Evolutionary conservation across 495 filamentous ascomycete species (phyloP).

Genomic region (Penicillium flavigenum): DNA sequence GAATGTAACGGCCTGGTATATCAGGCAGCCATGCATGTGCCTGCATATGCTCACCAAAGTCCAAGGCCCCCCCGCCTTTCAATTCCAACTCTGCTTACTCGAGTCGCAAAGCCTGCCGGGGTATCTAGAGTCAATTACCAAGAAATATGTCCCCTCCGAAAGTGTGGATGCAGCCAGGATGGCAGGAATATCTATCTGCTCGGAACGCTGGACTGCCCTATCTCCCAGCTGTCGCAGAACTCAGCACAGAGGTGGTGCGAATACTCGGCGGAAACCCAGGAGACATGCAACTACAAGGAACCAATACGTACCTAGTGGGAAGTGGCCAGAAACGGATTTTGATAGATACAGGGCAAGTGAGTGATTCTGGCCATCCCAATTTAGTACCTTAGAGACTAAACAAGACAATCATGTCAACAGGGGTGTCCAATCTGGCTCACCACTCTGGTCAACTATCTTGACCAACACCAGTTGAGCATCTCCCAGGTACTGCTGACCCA

Average conservation of each 20-base stretch:
- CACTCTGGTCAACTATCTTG: conserved; percentile 23
- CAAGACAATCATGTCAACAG: not conserved
- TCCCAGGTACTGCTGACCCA: conserved; percentile 68
- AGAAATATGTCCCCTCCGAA: not conserved
- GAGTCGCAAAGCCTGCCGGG: not conserved
- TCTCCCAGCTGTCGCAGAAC: conserved; percentile 37
- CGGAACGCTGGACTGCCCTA: conserved; percentile 34
- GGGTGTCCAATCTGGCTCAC: conserved; percentile 40
- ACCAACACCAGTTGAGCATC: conserved; percentile 46
- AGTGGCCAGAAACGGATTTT: conserved; percentile 61
- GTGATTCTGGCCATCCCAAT: not conserved
- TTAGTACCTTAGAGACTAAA: not conserved
- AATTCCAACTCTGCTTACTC: not conserved
- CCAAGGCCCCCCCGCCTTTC: not conserved
- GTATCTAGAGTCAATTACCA: not conserved
- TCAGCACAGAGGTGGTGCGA: conserved; percentile 45
- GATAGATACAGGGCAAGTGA: conserved; percentile 63
- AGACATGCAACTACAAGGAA: conserved; percentile 60
- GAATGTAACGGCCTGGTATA: not conserved
- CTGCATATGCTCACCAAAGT: not conserved
- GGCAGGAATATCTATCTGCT: conserved; percentile 39
- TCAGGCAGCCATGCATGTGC: not conserved
- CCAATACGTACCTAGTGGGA: conserved; percentile 78
- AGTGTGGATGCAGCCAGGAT: conserved; percentile 3
- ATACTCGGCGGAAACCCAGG: conserved; percentile 66